A percentile compares a stretch with the other conserved stretches of the same genome.
Evolutionary conservation across 2,329 filamentous ascomycete species (phyloP).

Genomic region (Didymellaceae sp.): DNA sequence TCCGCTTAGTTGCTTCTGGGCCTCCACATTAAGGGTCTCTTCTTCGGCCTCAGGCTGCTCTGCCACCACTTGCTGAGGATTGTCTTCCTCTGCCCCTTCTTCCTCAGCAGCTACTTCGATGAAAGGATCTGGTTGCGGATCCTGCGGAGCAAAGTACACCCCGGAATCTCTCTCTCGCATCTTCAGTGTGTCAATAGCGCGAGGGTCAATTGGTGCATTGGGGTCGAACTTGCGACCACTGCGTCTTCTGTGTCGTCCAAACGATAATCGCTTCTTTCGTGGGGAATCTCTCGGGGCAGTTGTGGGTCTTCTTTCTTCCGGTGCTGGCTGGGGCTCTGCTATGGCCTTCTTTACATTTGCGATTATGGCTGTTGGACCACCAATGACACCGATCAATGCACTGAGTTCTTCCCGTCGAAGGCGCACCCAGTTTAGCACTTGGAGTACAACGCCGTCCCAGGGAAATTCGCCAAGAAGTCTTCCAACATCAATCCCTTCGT

Average conservation of each 20-base stretch:
- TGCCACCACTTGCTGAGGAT: constrained; percentile 6
- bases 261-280: constrained; percentile 37
- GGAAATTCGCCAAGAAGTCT: constrained; percentile 55
- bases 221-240: constrained; percentile 42
- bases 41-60: constrained; percentile 5
- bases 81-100: background rate
- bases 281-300: constrained; percentile 22
- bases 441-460: constrained; percentile 58
- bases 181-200: constrained; percentile 29
- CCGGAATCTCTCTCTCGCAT: constrained; percentile 28
- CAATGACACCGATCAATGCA: constrained; percentile 49
- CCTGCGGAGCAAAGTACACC: constrained; percentile 17
- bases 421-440: constrained; percentile 56
- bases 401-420: constrained; percentile 55
- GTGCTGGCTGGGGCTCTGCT: constrained; percentile 19
- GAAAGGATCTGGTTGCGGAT: constrained; percentile 9
- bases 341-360: constrained; percentile 36
- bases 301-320: constrained; percentile 5
- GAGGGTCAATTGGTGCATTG: constrained; percentile 30
- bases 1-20: background rate
- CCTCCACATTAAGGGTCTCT: background rate
- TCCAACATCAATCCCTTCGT: constrained; percentile 51
- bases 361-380: constrained; percentile 52
- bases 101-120: constrained; percentile 6
- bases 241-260: constrained; percentile 34